Evolutionary conservation across 352 stramenopile genomes (phyloP), one percentile per base, ranked within the genome.

Genomic region (Phytophthora niederhauseri): DNA sequence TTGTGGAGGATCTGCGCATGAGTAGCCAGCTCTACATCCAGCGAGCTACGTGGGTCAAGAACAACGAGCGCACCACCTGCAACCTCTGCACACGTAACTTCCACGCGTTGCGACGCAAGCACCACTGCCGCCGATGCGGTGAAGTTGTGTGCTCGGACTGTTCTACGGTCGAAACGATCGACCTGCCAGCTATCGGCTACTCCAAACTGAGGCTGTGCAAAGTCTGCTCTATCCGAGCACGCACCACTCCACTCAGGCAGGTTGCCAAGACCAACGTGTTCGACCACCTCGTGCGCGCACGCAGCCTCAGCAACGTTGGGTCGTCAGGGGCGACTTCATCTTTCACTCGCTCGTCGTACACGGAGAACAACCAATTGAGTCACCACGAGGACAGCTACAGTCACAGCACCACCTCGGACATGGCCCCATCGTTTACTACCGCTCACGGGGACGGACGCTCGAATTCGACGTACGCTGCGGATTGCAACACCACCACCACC

Each of bases 201-300:
- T 90, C 85, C 34, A 94, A 94, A 72, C 60, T 94, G 54, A 81
- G 87, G 38, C 78, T 94, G 5, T 94, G 87, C 74, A 94, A 94
- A 61, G 83, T 91, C 52, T 94, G 87, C 64, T 89, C 77, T 63
- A 82, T 92, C 50, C 85, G 84, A 58, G 84, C 87, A 30, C 87
- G 87, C 66, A 90, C 84, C 17, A 92, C 80, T 50, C 87, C 86
- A 36, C 78, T 94, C 46, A 87, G 87, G 64, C 73, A 63, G 19
- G 22, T 82, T 28, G 72, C 81, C 60, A 83, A 82, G 60, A 75
- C 75, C 45, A 90, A 92, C 49, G 77, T 90, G 6, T 92, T 92
- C 59, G 84, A 90, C 36, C 79, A 82, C 31, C 64, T 89, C 50
- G 82, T 87, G 54, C 84, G 82, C 24, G 82, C 78, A 17, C 68